These are phyloP conservation scores for Eucalyptus polyanthemos DNA, from an alignment of 345 rosid species.

Conservation along the genomic window DNA sequence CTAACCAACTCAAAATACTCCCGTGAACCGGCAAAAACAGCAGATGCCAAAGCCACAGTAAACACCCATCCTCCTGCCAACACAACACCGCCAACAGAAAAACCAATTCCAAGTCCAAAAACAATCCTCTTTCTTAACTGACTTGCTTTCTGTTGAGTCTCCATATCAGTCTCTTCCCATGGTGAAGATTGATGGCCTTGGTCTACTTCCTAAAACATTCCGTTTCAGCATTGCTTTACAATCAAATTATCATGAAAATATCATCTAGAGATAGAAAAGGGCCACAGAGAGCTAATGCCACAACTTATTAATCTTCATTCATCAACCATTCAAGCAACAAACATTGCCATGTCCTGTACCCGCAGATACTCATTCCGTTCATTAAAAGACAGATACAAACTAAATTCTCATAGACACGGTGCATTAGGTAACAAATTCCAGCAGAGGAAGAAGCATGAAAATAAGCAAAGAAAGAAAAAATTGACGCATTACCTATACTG, in stretches of 20 bases:
- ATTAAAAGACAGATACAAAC: neutral
- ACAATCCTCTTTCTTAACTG: constrained; percentile 57
- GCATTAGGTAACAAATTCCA: neutral
- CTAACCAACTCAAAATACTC: constrained; percentile 86
- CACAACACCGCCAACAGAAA: constrained; percentile 62
- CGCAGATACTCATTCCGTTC: neutral
- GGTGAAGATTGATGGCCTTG: constrained; percentile 10
- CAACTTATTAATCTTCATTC: neutral
- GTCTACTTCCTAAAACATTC: constrained; percentile 34
- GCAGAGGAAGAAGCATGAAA: neutral
- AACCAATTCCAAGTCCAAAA: constrained; percentile 75
- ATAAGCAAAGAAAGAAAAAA: neutral
- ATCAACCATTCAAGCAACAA: neutral
- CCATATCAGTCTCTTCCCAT: constrained; percentile 13
- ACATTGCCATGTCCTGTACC: neutral
- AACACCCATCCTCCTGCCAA: constrained; percentile 90
- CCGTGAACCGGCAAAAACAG: constrained; percentile 63
- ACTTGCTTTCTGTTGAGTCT: constrained; percentile 28
- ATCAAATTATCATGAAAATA: neutral
- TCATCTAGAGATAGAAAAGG: neutral
- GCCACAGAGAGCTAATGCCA: neutral
- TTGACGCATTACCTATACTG: neutral
- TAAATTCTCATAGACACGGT: neutral
- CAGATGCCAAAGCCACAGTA: constrained; percentile 44
- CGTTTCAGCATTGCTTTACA: constrained; percentile 3